Percentiles rank a stretch among this genome's conserved stretches.
Evolutionary conservation across 352 stramenopile genomes (phyloP).

Genomic region (Phytopythium delawarense): DNA sequence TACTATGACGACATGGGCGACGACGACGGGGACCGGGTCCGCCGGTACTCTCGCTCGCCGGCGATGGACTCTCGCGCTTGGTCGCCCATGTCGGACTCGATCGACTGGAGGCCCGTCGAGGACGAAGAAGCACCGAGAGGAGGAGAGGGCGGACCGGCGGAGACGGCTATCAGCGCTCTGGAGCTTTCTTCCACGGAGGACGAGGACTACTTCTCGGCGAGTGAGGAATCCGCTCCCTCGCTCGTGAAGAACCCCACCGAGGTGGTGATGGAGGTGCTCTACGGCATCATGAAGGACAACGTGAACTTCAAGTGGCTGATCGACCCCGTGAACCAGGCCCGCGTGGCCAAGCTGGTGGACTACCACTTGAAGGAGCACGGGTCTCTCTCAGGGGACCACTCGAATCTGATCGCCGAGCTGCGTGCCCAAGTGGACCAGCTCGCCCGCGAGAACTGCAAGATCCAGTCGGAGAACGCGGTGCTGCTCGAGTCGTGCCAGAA

Average conservation of each 20-base stretch:
- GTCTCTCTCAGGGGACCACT: constrained; percentile 20
- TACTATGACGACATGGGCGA: constrained; percentile 69
- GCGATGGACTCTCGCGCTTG: constrained; percentile 43
- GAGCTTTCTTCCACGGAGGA: constrained; percentile 18
- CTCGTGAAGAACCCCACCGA: constrained; percentile 30
- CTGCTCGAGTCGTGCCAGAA: constrained; percentile 16
- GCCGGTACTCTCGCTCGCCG: constrained; percentile 32
- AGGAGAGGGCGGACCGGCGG: background rate
- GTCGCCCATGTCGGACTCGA: constrained; percentile 34
- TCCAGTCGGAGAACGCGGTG: constrained; percentile 54
- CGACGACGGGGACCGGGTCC: constrained; percentile 27
- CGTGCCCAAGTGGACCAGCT: constrained; percentile 53
- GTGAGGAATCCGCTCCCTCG: constrained; percentile 16
- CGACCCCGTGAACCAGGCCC: constrained; percentile 37
- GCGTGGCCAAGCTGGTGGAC: constrained; percentile 47
- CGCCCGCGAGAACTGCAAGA: constrained; percentile 55
- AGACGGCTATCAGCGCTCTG: constrained; percentile 9
- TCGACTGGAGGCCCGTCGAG: constrained; percentile 39
- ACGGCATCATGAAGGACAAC: constrained; percentile 56
- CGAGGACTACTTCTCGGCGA: constrained; percentile 24
- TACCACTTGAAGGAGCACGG: constrained; percentile 35
- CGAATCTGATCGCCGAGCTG: constrained; percentile 35
- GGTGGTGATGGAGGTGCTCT: constrained; percentile 58
- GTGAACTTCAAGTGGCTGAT: constrained; percentile 55
- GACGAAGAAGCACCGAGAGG: constrained; percentile 13